Conservation (phyloP, 345 rosid genomes). For the Rhodamnia argentea region DNA sequence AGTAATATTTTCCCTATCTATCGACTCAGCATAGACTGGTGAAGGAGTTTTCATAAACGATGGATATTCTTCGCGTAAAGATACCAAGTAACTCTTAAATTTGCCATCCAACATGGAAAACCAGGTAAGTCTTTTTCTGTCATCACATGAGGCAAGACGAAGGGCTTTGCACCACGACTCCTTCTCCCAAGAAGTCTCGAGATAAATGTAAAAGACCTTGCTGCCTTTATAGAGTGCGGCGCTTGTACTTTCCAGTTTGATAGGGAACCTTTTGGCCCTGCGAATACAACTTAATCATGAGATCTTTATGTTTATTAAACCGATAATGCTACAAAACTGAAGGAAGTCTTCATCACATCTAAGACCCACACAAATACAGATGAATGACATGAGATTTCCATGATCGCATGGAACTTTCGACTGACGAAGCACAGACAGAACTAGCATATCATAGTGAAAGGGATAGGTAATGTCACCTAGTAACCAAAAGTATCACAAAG, state of each 20-base stretch:
- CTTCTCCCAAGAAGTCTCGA: conserved; percentile 97
- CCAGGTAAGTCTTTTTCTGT: conserved; percentile 46
- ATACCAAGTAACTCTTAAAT: conserved; percentile 47
- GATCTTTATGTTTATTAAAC: background rate
- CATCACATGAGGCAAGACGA: conserved; percentile 71
- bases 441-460: background rate
- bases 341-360: background rate
- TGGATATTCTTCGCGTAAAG: conserved; percentile 57
- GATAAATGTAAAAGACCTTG: conserved; percentile 52
- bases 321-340: background rate
- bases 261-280: conserved; percentile 91
- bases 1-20: conserved; percentile 31
- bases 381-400: background rate
- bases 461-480: background rate
- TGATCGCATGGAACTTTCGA: background rate
- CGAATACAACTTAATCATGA: background rate
- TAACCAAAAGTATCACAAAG: background rate
- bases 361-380: background rate
- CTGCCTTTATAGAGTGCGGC: conserved; percentile 55
- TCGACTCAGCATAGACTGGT: conserved; percentile 35
- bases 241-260: conserved; percentile 61
- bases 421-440: background rate
- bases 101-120: conserved; percentile 42
- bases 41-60: conserved; percentile 62
- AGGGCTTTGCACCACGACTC: conserved; percentile 98